These are phyloP conservation scores for Torulaspora quercuum DNA, from an alignment of 805 yeast genomes.

Conservation along the genomic window DNA sequence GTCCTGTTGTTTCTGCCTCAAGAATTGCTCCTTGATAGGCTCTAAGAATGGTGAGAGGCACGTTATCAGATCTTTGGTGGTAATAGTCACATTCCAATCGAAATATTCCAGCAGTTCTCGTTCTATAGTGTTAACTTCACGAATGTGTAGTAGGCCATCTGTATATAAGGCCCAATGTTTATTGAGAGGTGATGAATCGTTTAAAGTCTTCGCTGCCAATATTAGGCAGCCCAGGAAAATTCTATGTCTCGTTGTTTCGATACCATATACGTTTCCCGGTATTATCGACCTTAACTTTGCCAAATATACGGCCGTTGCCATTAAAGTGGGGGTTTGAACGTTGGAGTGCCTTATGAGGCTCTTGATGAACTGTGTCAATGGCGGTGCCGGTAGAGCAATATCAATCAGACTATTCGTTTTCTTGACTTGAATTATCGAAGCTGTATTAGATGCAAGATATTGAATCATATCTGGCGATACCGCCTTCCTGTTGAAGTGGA, in stretches of 20 bases:
- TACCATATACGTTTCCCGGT: conserved; percentile 87
- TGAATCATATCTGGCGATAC: conserved; percentile 33
- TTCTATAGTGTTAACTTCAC: conserved; percentile 88
- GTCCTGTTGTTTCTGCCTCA: conserved; percentile 27
- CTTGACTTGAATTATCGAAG: conserved; percentile 29
- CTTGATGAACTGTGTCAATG: conserved; percentile 63
- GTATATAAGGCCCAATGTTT: conserved; percentile 96
- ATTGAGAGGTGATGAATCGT: conserved; percentile 92
- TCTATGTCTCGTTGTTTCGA: conserved; percentile 89
- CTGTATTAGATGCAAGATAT: conserved; percentile 28
- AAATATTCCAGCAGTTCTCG: conserved; percentile 77
- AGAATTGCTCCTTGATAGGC: conserved; percentile 54
- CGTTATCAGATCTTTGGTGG: conserved; percentile 62
- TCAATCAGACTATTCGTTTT: conserved; percentile 19
- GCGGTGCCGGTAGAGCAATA: conserved; percentile 35
- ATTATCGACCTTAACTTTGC: conserved; percentile 70
- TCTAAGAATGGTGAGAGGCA: conserved; percentile 72
- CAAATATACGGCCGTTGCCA: conserved; percentile 86
- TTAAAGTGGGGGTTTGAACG: conserved; percentile 91
- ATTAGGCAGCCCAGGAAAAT: conserved; percentile 86
- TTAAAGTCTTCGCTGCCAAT: conserved; percentile 85
- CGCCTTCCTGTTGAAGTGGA: conserved; percentile 28
- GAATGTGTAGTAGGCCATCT: conserved; percentile 69
- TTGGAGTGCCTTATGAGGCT: conserved; percentile 74
- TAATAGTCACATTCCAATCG: conserved; percentile 78